Evolutionary conservation across 176 grass and related monocot genomes (phyloP), one percentile per base, ranked within the genome.

Genomic region (Eragrostis curvula): DNA sequence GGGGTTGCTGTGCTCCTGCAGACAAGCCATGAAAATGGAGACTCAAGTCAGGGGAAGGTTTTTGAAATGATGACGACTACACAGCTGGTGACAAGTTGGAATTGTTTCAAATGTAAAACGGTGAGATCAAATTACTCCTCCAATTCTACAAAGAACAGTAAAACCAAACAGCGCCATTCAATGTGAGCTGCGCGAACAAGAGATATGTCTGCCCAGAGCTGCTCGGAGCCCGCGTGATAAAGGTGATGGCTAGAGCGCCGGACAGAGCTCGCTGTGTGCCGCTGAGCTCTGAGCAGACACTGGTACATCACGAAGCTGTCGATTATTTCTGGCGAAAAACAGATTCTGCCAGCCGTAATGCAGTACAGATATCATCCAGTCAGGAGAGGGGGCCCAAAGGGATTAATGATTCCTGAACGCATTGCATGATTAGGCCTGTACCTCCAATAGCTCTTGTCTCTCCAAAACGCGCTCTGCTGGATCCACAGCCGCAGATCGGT

Each of bases 271-370:
- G 88, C 73, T 83, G 83, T 90, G 59, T 86, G 49, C 74, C 83
- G 86, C 88, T 83, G 59, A 68, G 59, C 79, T 41, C 66, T 82
- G 79, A 83, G 68, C 79, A 83, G 74, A 65, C 88, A 83, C 50
- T 25, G 29, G 79, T 86, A 86, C 84, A 68, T 30, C 83, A 74
- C 68, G 84, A 90, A 90, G 79, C 84, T 90, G 84, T 70, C 79
- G 86, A 90, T 90, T 68, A 90, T 86, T 90, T 86, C 77, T 85
- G 24, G 77, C 64, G 39, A 56, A 83, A 78, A 85, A 82, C 83
- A 89, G 72, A 78, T 89, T 85, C 88, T 86, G 83, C 88, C 88
- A 86, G 79, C 79, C 84, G 74, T 86, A 90, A 90, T 86, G 88
- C 84, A 86, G 88, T 90, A 86, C 79, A 90, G 84, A 90, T 90